Evolutionary conservation across 2,329 filamentous ascomycete genomes (phyloP), one percentile per base, ranked within the genome.

Genomic region (Aureobasidium sp.): DNA sequence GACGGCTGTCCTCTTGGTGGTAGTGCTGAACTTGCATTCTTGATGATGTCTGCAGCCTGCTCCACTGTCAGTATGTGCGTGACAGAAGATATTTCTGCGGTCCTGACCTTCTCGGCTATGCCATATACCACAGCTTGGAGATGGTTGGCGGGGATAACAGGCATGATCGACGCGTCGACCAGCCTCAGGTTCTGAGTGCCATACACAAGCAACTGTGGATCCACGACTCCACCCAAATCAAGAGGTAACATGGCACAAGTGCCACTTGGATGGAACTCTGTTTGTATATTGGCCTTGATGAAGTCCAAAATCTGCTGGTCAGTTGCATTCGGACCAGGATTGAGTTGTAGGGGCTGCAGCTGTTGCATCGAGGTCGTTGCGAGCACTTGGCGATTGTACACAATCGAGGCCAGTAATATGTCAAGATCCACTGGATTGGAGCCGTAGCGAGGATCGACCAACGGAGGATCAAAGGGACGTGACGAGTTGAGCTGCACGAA

Each of bases 171-270:
- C 5, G 76, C 75, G 65, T 81, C 78, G 4, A 79, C 77, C 29
- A 80, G 73, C 39, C 78, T 72, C 51, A 80, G 65, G 59, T 78
- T 78, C 41, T 66, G 67, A 27, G 74, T 76, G 4, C 78, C 78
- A 63, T 79, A 78, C 0, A 81, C 78, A 49, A 70, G 67, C 5
- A 80, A 68, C 20, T 72, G 67, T 8, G 76, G 65, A 61, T 79
- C 76, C 0, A 82, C 80, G 14, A 82, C 81, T 2, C 80, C 81
- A 0, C 80, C 81, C 2, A 78, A 71, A 31, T 75, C 75, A 27
- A 70, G 67, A 2, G 78, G 78, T 59, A 79, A 70, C 81, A 82
- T 82, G 8, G 78, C 76, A 48, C 77, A 76, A n/a, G 78, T 82
- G 14, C 82, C 79, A 2, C 75, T 70, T 0, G 79, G 75, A 68